phyloP scores from a whole-genome alignment of 179 eudicot genomes.

The Silene coronaria region DNA sequence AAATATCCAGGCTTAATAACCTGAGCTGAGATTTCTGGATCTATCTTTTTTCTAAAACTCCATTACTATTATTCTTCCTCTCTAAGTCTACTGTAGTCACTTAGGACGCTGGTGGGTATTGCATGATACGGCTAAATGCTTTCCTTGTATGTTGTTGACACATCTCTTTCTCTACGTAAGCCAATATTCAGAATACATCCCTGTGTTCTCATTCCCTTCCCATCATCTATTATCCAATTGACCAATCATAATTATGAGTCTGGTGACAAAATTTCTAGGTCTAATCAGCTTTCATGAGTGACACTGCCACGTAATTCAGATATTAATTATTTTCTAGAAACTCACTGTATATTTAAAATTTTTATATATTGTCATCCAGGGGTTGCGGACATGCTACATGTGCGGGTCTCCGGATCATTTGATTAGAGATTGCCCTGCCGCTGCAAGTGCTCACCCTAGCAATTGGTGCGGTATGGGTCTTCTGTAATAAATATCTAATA shows the following conservation, averaged over 20 bases:
- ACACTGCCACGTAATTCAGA: not conserved
- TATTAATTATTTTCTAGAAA: not conserved
- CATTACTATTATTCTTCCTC: not conserved
- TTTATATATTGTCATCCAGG: slow-evolving; percentile 35
- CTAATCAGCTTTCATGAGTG: not conserved
- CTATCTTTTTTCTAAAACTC: not conserved
- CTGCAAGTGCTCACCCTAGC: slow-evolving; percentile 33
- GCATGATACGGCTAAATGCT: not conserved
- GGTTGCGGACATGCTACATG: slow-evolving; percentile 50
- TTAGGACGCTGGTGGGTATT: not conserved
- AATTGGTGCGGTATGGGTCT: slow-evolving; percentile 29
- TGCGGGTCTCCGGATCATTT: slow-evolving; percentile 75
- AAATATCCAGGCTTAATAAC: not conserved
- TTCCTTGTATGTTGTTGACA: not conserved
- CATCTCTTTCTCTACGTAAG: not conserved
- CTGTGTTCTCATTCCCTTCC: not conserved
- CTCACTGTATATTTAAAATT: not conserved
- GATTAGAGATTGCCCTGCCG: slow-evolving; percentile 57
- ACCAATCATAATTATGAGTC: not conserved
- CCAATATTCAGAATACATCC: slow-evolving; percentile 1
- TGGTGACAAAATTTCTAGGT: not conserved
- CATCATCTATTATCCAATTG: not conserved
- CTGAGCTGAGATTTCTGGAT: not conserved
- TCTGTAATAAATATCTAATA: slow-evolving; percentile 13
- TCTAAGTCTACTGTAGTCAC: not conserved